Base-by-base conservation (phyloP, 129 eudicot genomes). In the Escallonia rubra region DNA sequence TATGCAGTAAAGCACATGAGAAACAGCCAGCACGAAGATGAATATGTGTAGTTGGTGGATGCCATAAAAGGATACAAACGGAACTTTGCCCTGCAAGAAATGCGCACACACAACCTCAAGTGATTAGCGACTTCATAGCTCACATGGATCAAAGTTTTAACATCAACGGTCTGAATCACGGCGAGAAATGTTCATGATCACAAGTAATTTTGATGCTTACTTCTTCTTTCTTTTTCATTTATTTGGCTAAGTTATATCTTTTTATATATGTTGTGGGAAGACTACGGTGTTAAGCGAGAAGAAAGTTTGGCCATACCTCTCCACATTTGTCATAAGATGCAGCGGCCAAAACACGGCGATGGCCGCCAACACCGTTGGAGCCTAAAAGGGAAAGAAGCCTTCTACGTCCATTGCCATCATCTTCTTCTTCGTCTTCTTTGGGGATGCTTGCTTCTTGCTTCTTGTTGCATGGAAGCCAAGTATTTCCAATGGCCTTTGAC, bases 31-130 rank as follows among this genome's bases (percentile, higher is more conserved):
- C 42, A 77, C 73, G 43, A 86, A 86, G 70, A 86, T 83, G 84
- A 86, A 83, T 6, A 86, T 69, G 71, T 86, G 94, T 34, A 86
- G 71, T 58, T 86, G 89, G 14, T 86, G 89, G 13, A 86, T 79
- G 6, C 86, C 94, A 10, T 80, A 82, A 54, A 61, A 66, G 5
- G 94, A 86, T 15, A 86, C 43, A 62, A 86, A 75, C 5, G 83
- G 86, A 69, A 80, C 86, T 78, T 80, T 83, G 43, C 89, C 94
- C 86, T 86, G 79, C 78, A 74, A 52, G 13, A 52, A 7, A 52
- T 52, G 12, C 11, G 11, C 12, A 52, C 11, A 52, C n/a, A 4
- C 3, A 52, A 52, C 57, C 34, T 23, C 34, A 23, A 23, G 34
- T 23, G 34, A 23, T 23, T 23, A 23, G 34, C 34, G 34, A 0